These are phyloP conservation scores for Rhytidiadelphus loreus DNA, from an alignment of 225 moss, liverwort and hornwort species.

Conservation along the genomic window DNA sequence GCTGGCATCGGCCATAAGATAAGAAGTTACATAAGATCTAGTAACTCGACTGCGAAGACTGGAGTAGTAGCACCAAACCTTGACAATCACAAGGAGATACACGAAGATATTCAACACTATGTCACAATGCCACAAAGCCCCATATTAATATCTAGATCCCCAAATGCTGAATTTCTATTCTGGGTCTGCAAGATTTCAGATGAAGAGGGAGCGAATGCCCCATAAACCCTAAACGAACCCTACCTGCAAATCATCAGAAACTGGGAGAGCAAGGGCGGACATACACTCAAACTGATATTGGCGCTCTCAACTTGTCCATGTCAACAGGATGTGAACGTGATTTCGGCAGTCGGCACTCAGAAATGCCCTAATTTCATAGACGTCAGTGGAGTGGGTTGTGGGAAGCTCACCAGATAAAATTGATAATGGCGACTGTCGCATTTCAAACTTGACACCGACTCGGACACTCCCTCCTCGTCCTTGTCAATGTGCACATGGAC, in stretches of 20 bases:
- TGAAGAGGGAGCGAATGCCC: background rate
- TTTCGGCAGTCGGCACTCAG: background rate
- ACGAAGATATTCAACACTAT: background rate
- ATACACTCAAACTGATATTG: background rate
- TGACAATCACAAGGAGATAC: background rate
- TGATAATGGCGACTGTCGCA: background rate
- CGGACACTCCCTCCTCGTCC: background rate
- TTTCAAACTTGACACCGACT: background rate
- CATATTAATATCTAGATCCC: background rate
- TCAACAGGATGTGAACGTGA: background rate
- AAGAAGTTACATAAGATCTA: background rate
- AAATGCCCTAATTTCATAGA: background rate
- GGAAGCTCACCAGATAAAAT: background rate
- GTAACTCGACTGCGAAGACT: background rate
- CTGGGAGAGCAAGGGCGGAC: background rate
- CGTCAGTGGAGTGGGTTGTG: background rate
- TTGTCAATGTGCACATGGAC: background rate
- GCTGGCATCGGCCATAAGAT: background rate
- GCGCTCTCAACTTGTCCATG: background rate
- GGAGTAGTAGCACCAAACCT: background rate
- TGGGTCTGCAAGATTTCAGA: background rate
- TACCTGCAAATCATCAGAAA: background rate
- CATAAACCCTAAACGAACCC: background rate
- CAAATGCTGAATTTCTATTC: background rate
- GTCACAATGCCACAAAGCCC: background rate